These are phyloP conservation scores for Aspergillus sp. DNA, from an alignment of 2,329 filamentous ascomycete species.

Conservation along the genomic window DNA sequence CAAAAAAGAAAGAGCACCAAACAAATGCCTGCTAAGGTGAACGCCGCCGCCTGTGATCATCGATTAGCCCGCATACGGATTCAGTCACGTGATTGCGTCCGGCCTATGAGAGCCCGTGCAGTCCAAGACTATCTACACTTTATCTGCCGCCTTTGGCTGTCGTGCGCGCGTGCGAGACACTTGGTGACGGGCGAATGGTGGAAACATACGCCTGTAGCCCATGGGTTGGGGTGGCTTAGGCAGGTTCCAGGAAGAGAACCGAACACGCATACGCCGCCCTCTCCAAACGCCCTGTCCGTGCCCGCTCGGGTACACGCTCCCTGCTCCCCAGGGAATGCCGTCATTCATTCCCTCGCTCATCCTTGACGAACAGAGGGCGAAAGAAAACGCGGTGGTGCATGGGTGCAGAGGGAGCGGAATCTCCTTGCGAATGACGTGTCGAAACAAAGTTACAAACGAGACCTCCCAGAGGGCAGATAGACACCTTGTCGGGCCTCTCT, in stretches of 20 bases:
- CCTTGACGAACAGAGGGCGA: not conserved
- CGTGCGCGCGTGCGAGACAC: conserved; percentile 10
- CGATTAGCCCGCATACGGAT: conserved; percentile 23
- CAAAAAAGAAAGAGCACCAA: not conserved
- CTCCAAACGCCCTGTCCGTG: conserved; percentile 13
- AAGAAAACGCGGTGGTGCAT: conserved; percentile 2
- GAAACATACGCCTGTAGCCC: conserved; percentile 13
- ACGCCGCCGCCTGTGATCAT: conserved; percentile 20
- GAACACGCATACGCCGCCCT: not conserved
- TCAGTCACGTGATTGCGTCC: conserved; percentile 16
- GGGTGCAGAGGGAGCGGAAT: conserved; percentile 5
- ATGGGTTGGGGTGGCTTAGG: not conserved
- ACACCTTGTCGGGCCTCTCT: conserved; percentile 2
- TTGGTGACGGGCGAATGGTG: conserved; percentile 12
- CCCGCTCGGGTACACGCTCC: conserved; percentile 12
- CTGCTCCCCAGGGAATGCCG: not conserved
- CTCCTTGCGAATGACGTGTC: conserved; percentile 18
- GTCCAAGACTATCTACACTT: conserved; percentile 14
- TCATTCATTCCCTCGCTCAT: no score
- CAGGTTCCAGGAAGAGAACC: conserved; percentile 1
- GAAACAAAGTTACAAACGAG: conserved; percentile 10
- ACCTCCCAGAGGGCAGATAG: not conserved
- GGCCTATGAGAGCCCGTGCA: conserved; percentile 16
- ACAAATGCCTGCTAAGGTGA: conserved; percentile 3
- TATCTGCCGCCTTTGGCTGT: conserved; percentile 17